Conservation (phyloP, 768 basidiomycete genomes). For the Imleria badia region DNA sequence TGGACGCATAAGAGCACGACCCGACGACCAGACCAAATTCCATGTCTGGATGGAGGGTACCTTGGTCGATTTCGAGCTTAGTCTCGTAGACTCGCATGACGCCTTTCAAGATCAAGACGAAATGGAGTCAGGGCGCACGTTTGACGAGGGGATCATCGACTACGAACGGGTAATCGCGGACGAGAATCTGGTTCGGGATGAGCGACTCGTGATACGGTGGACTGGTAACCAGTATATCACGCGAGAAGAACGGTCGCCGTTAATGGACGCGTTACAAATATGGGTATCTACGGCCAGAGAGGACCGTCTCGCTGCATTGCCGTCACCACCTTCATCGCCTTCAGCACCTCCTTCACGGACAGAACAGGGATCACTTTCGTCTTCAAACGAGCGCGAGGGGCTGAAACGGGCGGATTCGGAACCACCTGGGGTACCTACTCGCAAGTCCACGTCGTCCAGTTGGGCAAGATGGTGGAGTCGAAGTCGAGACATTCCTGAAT, state of each 20-base stretch:
- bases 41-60: conserved; percentile 61
- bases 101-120: conserved; percentile 42
- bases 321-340: conserved; percentile 8
- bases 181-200: conserved; percentile 56
- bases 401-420: conserved; percentile 39
- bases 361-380: conserved; percentile 28
- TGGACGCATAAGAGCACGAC: conserved; percentile 58
- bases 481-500: conserved; percentile 40
- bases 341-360: conserved; percentile 15
- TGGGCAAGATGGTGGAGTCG: conserved; percentile 88
- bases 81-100: conserved; percentile 46
- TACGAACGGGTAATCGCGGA: conserved; percentile 68
- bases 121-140: conserved; percentile 52
- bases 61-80: conserved; percentile 70
- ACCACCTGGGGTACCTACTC: conserved; percentile 35
- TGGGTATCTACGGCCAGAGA: conserved; percentile 44
- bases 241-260: conserved; percentile 68
- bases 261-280: conserved; percentile 71
- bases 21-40: conserved; percentile 61
- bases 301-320: conserved; percentile 18
- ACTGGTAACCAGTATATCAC: conserved; percentile 72
- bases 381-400: conserved; percentile 23
- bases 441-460: conserved; percentile 57
- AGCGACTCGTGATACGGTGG: conserved; percentile 75
- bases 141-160: conserved; percentile 61